Evolutionary conservation across 2,329 filamentous ascomycete genomes (phyloP).

Genomic region (Aschersonia sp.): DNA sequence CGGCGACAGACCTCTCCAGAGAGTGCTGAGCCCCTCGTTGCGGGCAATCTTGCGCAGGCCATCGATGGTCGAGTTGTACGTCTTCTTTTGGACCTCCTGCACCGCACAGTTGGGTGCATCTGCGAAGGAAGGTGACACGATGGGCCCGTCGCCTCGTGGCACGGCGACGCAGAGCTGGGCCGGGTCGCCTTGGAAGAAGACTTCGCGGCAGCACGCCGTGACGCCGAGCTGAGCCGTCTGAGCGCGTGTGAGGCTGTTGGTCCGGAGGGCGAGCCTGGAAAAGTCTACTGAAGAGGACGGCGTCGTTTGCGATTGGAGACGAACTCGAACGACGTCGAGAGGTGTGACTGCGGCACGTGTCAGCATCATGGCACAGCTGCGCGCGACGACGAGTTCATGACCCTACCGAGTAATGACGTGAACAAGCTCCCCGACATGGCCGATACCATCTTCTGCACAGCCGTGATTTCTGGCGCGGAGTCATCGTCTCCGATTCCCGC

Average conservation of each 20-base stretch:
- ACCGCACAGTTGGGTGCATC: conserved; percentile 60
- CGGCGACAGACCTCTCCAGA: conserved; percentile 91
- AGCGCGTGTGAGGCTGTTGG: conserved; percentile 49
- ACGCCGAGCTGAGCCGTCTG: conserved; percentile 74
- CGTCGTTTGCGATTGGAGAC: conserved; percentile 67
- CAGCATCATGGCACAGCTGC: conserved; percentile 3
- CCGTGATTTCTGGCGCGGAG: conserved; percentile 52
- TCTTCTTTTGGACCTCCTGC: conserved; percentile 70
- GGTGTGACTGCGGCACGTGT: conserved; percentile 55
- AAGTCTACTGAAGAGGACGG: conserved; percentile 36
- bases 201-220: conserved; percentile 88
- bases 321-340: conserved; percentile 89
- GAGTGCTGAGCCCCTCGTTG: conserved; percentile 71
- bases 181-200: conserved; percentile 88
- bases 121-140: conserved; percentile 22
- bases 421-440: conserved; percentile 81
- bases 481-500: conserved; percentile 9
- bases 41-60: conserved; percentile 87
- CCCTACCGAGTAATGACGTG: conserved; percentile 73
- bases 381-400: background rate
- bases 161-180: conserved; percentile 68
- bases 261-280: conserved; percentile 38
- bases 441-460: conserved; percentile 85
- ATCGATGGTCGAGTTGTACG: conserved; percentile 82
- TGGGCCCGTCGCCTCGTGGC: conserved; percentile 33